Base-by-base conservation (phyloP, 1,139 yeast species). In the Diutina neorugosa region DNA sequence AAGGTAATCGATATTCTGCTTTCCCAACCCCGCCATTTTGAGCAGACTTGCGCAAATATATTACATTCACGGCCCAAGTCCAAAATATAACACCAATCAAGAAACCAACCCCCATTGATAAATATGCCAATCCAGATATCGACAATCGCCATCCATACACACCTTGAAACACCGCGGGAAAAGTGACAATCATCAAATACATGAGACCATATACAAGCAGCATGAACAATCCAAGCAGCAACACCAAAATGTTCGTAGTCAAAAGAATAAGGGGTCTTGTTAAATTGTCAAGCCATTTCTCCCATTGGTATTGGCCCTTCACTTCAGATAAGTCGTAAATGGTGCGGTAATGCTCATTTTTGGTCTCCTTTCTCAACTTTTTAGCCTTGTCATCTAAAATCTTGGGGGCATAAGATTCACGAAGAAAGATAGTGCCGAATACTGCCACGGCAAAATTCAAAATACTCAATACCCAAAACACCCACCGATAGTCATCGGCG, bases 331-430 rank as follows among this genome's bases (percentile, higher is more conserved):
- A 60, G 65, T 81, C 85, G 62, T 77, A 81, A 37, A 82, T 70
- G 0, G 86, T 80, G 60, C 81, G 84, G 56, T 82, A 68, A 55
- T 78, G 73, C 20, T 65, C 60, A 59, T 82, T 81, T 4, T 84
- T 84, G 0, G 86, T 78, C 52, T 70, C 71, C 52, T 61, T 61
- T 46, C 77, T 63, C 53, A 82, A 64, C 52, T 62, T 65, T 3
- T 60, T 57, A 3, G 85, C 84, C 60, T 79, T 80, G 46, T 66
- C 59, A 19, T 66, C 66, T 52, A 83, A 68, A 37, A 83, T 61
- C 25, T 73, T 70, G 1, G 88, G 87, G 0, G 82, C 74, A 62
- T 80, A 82, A 0, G 88, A 79, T 61, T 83, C 89, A 54, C 68
- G 68, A 59, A 74, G 72, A 44, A 74, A 64, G 2, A 76, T 21